Base-by-base conservation (phyloP, 352 stramenopile species). In the Hyaloperonospora brassicae region DNA sequence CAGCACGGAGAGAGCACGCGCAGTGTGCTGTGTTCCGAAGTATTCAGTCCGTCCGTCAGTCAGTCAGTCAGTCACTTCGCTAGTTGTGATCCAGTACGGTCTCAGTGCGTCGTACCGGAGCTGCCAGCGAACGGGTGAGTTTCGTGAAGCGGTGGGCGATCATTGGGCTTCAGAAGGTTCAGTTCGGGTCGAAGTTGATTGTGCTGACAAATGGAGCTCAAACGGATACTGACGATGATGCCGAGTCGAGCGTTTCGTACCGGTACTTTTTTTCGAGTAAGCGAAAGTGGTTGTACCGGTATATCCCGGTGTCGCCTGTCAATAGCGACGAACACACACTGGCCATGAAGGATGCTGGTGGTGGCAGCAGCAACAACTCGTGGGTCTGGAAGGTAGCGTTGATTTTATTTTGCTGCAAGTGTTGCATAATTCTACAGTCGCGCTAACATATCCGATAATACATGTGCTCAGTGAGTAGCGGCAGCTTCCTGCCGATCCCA, bases 401-500 rank as follows among this genome's bases (percentile, higher is more conserved):
- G 63, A 36, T 35, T 17, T 63, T 64, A 66, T 70, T 64, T 64
- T 70, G 50, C 47, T 71, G 55, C 63, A 71, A 62, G 43, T 67
- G 54, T 17, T 68, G 54, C 50, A 61, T 68, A 64, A 45, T 61
- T 70, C 40, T 71, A 71, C 63, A 71, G 39, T 47, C 44, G 51
- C 61, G 50, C 62, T 62, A 61, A 57, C 52, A 66, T 61, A 53
- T 47, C 44, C 38, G 45, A 51, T 64, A 52, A 56, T 68, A 64
- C 58, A 58, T 25, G 13, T 31, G 36, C 25, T 55, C 55, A 67
- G 43, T 62, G 51, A 23, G 52, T 43, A 8, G 51, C 46, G 17
- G 50, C 47, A 30, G 30, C 25, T 22, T 66, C 61, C 47, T 78
- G 68, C 17, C 61, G 39, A 42, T 74, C 55, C 78, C 78, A 89